Percentiles rank a stretch among this genome's conserved stretches.
Conservation (phyloP, 2,329 filamentous ascomycete genomes). For the Hymenoscyphus scutula region DNA sequence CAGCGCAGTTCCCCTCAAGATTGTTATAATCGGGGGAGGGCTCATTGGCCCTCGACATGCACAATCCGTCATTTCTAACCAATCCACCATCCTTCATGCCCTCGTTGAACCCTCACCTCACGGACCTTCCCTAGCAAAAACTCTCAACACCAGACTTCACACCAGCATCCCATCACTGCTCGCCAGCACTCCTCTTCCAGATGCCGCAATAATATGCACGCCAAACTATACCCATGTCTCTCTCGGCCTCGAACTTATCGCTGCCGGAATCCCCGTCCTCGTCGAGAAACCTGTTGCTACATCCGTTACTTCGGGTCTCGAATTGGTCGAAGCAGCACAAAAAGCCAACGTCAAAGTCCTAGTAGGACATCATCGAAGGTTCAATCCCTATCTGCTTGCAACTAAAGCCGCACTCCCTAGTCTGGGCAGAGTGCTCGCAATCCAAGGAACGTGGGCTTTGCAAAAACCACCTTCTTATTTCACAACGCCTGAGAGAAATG, state of each 20-base stretch:
- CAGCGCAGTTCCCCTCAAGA: constrained; percentile 29
- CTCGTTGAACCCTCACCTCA: constrained; percentile 47
- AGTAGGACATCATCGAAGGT: constrained; percentile 58
- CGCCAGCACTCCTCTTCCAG: constrained; percentile 40
- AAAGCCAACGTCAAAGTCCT: constrained; percentile 43
- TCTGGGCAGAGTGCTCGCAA: constrained; percentile 49
- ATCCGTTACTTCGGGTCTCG: constrained; percentile 39
- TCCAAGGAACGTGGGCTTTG: constrained; percentile 54
- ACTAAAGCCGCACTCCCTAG: constrained; percentile 45
- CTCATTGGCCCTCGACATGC: constrained; percentile 51
- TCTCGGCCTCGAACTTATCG: constrained; percentile 47
- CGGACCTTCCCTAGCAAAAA: constrained; percentile 37
- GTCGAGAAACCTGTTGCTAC: constrained; percentile 57
- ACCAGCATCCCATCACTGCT: constrained; percentile 45
- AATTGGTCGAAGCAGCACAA: constrained; percentile 33
- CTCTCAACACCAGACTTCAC: constrained; percentile 41
- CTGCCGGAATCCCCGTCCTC: constrained; percentile 50
- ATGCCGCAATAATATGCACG: constrained; percentile 57
- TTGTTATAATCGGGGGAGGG: constrained; percentile 48
- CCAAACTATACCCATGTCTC: constrained; percentile 57
- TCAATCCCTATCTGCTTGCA: constrained; percentile 54
- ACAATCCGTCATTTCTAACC: constrained; percentile 41
- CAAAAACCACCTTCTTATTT: constrained; percentile 54
- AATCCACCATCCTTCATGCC: constrained; percentile 41
- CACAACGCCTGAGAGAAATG: constrained; percentile 37